Evolutionary conservation across 2,329 filamentous ascomycete species (phyloP).

Genomic region (Ophiocordyceps australis): DNA sequence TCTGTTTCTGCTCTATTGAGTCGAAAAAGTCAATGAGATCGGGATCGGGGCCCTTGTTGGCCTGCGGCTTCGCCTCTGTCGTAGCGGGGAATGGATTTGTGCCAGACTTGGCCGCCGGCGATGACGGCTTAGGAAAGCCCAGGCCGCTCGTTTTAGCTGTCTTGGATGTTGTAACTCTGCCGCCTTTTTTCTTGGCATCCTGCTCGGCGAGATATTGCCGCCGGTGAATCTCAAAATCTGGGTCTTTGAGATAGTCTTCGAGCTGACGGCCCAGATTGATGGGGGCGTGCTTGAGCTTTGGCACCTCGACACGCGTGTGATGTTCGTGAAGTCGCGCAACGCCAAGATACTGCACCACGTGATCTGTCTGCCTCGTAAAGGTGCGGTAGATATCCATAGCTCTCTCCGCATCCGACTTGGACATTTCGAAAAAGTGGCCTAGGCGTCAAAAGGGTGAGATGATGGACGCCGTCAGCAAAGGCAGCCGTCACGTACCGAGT

Average conservation of each 20-base stretch:
- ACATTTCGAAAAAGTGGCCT: slow-evolving; percentile 99
- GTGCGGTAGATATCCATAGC: slow-evolving; percentile 83
- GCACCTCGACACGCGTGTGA: slow-evolving; percentile 82
- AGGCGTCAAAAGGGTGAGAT: slow-evolving; percentile 9
- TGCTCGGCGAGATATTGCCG: slow-evolving; percentile 83
- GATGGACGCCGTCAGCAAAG: slow-evolving; percentile 1
- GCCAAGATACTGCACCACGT: slow-evolving; percentile 77
- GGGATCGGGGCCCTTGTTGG: slow-evolving; percentile 45
- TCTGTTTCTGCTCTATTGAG: slow-evolving; percentile 80
- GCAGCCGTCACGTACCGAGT: slow-evolving; percentile 42
- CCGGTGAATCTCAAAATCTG: slow-evolving; percentile 86
- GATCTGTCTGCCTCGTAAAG: slow-evolving; percentile 83
- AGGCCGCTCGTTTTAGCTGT: slow-evolving; percentile 15
- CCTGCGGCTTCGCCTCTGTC: slow-evolving; percentile 23
- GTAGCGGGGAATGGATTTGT: slow-evolving; percentile 24
- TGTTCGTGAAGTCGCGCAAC: slow-evolving; percentile 81
- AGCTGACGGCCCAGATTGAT: slow-evolving; percentile 78
- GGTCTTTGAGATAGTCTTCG: slow-evolving; percentile 86
- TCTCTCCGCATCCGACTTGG: slow-evolving; percentile 77
- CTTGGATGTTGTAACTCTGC: slow-evolving; percentile 11
- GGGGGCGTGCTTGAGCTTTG: slow-evolving; percentile 92
- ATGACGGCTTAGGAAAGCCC: slow-evolving; percentile 18
- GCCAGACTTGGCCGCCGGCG: slow-evolving; percentile 9
- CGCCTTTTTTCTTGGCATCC: slow-evolving; percentile 44
- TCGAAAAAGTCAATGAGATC: slow-evolving; percentile 92